A percentile compares a stretch with the other conserved stretches of the same genome.
Evolutionary conservation across 225 moss, liverwort and hornwort genomes (phyloP).

Genomic region (Bryoerythrophyllum caledonicum): DNA sequence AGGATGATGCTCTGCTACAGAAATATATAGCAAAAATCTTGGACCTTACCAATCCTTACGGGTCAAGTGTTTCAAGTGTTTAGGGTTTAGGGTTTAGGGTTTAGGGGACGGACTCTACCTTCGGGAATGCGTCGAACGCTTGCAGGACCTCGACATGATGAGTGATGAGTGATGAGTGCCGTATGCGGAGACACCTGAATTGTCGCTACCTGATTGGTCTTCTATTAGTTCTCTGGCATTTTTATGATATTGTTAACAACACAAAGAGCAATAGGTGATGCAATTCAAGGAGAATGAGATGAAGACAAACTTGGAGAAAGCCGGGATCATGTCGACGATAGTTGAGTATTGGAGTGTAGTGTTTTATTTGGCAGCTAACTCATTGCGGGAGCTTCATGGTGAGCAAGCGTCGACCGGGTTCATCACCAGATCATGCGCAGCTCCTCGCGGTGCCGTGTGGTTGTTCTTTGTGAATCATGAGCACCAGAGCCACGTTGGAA

Average conservation of each 20-base stretch:
- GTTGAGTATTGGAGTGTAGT: neutral
- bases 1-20: rapidly evolving
- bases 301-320: no score
- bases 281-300: no score
- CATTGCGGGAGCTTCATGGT: constrained; percentile 26
- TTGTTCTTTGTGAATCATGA: neutral
- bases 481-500: constrained; percentile 10
- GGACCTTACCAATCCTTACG: neutral
- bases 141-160: constrained; percentile 62
- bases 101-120: no score
- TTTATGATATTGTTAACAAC: no score
- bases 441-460: no score
- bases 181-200: no score
- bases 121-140: constrained; percentile 53
- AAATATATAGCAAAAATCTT: rapidly evolving
- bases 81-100: neutral
- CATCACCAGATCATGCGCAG: constrained; percentile 12
- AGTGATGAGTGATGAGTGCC: no score
- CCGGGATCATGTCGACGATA: no score
- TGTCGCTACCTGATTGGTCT: no score
- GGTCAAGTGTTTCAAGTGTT: neutral
- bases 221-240: no score
- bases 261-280: no score
- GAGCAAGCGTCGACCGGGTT: no score
- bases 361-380: constrained; percentile 23